A percentile compares a stretch with the other conserved stretches of the same genome.
These are phyloP conservation scores for Quercus robur DNA, from an alignment of 306 rosid genomes.

Conservation along the genomic window DNA sequence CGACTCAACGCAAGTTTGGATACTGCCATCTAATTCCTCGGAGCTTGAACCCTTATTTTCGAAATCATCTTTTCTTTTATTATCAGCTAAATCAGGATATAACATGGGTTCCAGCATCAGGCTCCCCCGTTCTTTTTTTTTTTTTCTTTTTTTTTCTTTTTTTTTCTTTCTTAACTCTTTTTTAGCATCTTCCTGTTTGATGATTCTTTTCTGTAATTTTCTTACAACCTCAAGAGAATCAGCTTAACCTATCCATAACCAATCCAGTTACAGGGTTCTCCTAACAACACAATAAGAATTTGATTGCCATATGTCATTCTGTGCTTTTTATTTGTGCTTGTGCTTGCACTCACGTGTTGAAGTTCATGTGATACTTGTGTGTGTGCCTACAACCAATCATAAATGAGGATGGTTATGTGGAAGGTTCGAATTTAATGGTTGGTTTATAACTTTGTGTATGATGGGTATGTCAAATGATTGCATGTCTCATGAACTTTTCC, in stretches of 20 bases:
- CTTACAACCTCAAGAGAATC: background rate
- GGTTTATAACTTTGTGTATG: background rate
- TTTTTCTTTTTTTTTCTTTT: background rate
- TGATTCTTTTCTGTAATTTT: background rate
- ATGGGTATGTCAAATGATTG: background rate
- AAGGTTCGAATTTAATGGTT: background rate
- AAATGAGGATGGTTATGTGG: background rate
- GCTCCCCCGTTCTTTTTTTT: background rate
- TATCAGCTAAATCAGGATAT: background rate
- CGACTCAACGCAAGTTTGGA: background rate
- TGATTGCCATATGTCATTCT: background rate
- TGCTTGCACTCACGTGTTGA: background rate
- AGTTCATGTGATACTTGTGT: background rate
- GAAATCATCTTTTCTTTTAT: background rate
- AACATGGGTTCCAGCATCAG: background rate
- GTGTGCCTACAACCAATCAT: background rate
- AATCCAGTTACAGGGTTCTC: background rate
- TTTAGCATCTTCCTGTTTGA: background rate
- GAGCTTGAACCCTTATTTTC: background rate
- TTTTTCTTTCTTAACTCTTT: background rate
- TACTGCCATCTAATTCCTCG: background rate
- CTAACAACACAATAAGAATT: background rate
- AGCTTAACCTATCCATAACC: background rate
- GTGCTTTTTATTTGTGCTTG: background rate
- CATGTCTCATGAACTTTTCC: slow-evolving; percentile 10